Conservation (phyloP, 257 asterid genomes). For the Solanum boliviense region DNA sequence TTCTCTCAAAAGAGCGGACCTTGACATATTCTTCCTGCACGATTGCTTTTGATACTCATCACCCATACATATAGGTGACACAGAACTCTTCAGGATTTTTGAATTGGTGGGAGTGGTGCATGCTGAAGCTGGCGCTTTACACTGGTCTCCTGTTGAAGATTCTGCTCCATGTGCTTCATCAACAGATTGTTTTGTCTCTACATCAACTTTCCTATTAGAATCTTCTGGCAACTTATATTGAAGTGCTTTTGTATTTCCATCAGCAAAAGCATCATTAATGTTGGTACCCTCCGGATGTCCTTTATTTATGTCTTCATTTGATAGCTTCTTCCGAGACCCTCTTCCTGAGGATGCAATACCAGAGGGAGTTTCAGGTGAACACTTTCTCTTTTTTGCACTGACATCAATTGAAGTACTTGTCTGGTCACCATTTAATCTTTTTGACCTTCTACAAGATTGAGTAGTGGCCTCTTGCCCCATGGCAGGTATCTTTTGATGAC, state of each 20-base stretch:
- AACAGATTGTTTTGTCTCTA: constrained; percentile 4
- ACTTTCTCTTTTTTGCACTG: neutral
- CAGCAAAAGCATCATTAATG: constrained; percentile 10
- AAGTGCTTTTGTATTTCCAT: constrained; percentile 1
- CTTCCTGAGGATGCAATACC: neutral
- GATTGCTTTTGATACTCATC: constrained; percentile 79
- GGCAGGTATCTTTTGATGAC: constrained; percentile 6
- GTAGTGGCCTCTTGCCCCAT: constrained; percentile 15
- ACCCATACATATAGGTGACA: constrained; percentile 89
- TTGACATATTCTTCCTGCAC: constrained; percentile 41
- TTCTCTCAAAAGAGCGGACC: constrained; percentile 47
- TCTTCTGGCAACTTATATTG: constrained; percentile 6
- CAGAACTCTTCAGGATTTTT: constrained; percentile 23
- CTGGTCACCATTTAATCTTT: constrained; percentile 15
- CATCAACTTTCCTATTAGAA: constrained; percentile 13
- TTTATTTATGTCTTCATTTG: neutral
- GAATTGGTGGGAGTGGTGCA: constrained; percentile 49
- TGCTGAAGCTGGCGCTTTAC: constrained; percentile 15
- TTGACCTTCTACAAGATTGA: constrained; percentile 21
- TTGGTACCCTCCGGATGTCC: constrained; percentile 6
- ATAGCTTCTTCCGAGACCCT: neutral
- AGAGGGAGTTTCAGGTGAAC: neutral
- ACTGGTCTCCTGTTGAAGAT: constrained; percentile 26
- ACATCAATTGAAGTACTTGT: constrained; percentile 2
- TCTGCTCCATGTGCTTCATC: constrained; percentile 22